phyloP scores from a whole-genome alignment of 2,329 filamentous ascomycete genomes.

The Tolypocladium paradoxum region DNA sequence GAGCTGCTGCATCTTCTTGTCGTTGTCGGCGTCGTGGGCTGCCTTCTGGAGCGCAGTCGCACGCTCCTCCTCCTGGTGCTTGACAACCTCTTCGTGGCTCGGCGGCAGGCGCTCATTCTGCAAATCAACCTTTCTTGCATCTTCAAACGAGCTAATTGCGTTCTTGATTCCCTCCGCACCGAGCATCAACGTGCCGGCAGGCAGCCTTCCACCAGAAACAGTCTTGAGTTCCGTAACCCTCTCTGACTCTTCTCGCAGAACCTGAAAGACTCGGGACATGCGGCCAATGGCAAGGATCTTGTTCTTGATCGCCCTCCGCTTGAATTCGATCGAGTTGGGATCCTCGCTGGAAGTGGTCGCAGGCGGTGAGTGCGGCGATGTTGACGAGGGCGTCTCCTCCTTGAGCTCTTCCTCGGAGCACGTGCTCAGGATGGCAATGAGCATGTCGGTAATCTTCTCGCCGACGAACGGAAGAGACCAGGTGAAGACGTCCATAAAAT shows the following conservation, averaged over 20 bases:
- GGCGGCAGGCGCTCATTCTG: conserved; percentile 94
- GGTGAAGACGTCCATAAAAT: conserved; percentile 99
- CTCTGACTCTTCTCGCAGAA: conserved; percentile 93
- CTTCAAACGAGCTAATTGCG: conserved; percentile 92
- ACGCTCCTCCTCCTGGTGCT: conserved; percentile 71
- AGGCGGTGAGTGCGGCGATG: conserved; percentile 50
- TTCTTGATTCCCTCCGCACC: conserved; percentile 98
- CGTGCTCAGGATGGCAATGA: conserved; percentile 95
- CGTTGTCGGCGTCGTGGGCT: conserved; percentile 80
- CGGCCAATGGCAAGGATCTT: conserved; percentile 97
- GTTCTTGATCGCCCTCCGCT: conserved; percentile 97
- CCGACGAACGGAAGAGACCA: conserved; percentile 98
- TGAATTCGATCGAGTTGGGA: conserved; percentile 82
- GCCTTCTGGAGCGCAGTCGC: conserved; percentile 79
- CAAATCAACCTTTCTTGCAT: conserved; percentile 90
- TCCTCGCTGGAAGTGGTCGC: conserved; percentile 42
- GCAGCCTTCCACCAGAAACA: conserved; percentile 81
- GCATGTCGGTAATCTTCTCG: conserved; percentile 99
- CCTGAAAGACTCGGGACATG: conserved; percentile 95
- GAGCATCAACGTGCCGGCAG: conserved; percentile 93
- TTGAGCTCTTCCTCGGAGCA: conserved; percentile 98
- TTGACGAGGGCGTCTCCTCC: conserved; percentile 64
- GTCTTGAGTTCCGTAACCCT: conserved; percentile 96
- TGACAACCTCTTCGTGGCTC: conserved; percentile 80
- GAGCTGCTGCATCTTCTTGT: conserved; percentile 74